Conservation (phyloP, 495 filamentous ascomycete species). For the Amniculicola lignicola region DNA sequence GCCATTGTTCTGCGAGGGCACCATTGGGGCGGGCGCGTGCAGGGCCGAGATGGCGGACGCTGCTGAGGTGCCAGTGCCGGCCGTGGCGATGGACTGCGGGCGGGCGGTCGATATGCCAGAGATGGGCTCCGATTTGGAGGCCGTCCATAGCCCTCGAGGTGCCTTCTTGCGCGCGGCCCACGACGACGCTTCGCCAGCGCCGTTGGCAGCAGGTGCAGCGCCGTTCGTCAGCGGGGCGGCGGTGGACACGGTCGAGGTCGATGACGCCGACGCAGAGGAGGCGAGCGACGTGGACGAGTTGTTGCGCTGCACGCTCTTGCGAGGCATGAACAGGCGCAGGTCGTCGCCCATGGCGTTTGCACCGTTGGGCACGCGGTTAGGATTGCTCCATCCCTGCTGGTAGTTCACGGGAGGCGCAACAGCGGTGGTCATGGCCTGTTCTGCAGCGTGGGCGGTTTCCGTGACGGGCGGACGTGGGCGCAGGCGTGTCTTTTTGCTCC, state of each 20-base stretch:
- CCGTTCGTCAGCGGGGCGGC: constrained; percentile 56
- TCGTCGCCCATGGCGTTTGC: constrained; percentile 85
- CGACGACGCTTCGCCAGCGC: constrained; percentile 33
- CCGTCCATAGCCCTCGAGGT: constrained; percentile 67
- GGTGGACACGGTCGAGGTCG: constrained; percentile 46
- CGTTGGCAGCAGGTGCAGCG: constrained; percentile 42
- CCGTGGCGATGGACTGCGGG: constrained; percentile 61
- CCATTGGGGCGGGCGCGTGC: constrained; percentile 69
- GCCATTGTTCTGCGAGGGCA: constrained; percentile 68
- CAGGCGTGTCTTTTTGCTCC: not conserved
- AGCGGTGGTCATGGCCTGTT: constrained; percentile 86
- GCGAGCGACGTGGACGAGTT: constrained; percentile 79
- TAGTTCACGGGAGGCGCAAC: constrained; percentile 92
- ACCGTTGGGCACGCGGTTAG: constrained; percentile 71
- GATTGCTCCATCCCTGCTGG: constrained; percentile 64
- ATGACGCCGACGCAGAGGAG: constrained; percentile 37
- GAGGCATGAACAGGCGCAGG: constrained; percentile 81
- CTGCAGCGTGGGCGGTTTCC: constrained; percentile 44
- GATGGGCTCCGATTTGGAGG: constrained; percentile 64
- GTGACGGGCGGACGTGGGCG: constrained; percentile 5
- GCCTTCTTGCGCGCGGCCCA: constrained; percentile 64
- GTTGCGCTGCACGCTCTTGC: constrained; percentile 77
- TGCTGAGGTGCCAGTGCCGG: constrained; percentile 62
- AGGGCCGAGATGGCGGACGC: constrained; percentile 67
- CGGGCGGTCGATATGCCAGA: constrained; percentile 60